Evolutionary conservation across 2,329 filamentous ascomycete genomes (phyloP).

Genomic region (Penicillium sp.): DNA sequence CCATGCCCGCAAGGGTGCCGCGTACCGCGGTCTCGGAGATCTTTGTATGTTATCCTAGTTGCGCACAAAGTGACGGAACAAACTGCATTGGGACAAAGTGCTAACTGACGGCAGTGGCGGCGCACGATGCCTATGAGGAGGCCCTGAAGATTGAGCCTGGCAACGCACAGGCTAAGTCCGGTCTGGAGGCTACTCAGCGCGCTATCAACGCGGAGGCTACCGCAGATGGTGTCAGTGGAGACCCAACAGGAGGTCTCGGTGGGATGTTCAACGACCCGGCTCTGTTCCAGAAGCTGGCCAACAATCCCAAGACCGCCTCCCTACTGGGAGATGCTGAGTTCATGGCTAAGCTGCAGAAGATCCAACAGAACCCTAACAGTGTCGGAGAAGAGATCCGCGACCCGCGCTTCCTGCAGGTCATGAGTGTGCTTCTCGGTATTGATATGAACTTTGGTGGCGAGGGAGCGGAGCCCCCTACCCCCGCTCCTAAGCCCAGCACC

Average conservation of each 20-base stretch:
- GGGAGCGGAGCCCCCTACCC: conserved; percentile 54
- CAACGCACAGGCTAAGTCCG: conserved; percentile 87
- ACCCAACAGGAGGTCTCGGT: conserved; percentile 68
- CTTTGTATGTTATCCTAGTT: conserved; percentile 46
- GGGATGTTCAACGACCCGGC: conserved; percentile 91
- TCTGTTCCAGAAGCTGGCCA: conserved; percentile 78
- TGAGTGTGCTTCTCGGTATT: conserved; percentile 86
- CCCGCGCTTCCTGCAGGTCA: conserved; percentile 83
- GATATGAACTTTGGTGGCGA: conserved; percentile 67
- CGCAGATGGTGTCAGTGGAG: conserved; percentile 52
- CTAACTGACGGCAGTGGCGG: conserved; percentile 48
- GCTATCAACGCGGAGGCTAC: conserved; percentile 71
- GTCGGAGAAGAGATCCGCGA: conserved; percentile 76
- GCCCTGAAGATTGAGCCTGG: conserved; percentile 85
- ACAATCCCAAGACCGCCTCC: conserved; percentile 82
- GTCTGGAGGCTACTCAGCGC: conserved; percentile 72
- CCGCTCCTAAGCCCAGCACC: conserved; percentile 52
- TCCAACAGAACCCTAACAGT: conserved; percentile 71
- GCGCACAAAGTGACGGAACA: not conserved
- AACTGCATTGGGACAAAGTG: not conserved
- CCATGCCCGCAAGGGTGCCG: conserved; percentile 85
- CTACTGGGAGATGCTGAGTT: conserved; percentile 75
- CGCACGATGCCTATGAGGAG: conserved; percentile 82
- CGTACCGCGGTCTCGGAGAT: conserved; percentile 78
- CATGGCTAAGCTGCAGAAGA: conserved; percentile 76